Evolutionary conservation across 352 stramenopile species (phyloP).

Genomic region (Phytophthora crassamura): DNA sequence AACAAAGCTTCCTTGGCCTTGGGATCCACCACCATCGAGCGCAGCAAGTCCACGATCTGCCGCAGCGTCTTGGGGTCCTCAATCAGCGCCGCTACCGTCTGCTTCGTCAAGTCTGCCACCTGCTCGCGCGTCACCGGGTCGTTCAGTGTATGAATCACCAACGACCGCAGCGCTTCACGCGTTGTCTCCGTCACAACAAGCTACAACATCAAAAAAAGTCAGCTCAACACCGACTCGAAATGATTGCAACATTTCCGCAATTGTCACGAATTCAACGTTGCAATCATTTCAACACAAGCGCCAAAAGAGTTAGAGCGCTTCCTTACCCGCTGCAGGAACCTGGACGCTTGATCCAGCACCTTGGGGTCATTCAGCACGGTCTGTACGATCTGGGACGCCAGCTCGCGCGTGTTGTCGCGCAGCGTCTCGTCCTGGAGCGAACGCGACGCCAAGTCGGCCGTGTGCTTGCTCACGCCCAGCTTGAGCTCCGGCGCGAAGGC

Average conservation of each 20-base stretch:
- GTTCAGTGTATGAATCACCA: constrained; percentile 70
- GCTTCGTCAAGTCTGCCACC: constrained; percentile 57
- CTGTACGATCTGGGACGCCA: constrained; percentile 88
- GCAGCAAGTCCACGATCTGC: constrained; percentile 64
- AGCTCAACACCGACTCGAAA: constrained; percentile 7
- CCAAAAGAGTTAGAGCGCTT: neutral
- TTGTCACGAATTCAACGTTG: neutral
- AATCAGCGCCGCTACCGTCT: constrained; percentile 50
- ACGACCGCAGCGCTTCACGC: constrained; percentile 49
- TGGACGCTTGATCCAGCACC: constrained; percentile 79
- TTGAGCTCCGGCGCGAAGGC: constrained; percentile 83
- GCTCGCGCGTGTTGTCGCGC: constrained; percentile 68
- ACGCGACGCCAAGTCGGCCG: constrained; percentile 79
- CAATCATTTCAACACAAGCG: constrained; percentile 37
- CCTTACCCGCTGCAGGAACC: constrained; percentile 72
- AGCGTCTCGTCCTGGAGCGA: constrained; percentile 88
- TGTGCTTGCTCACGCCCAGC: constrained; percentile 82
- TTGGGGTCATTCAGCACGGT: constrained; percentile 88
- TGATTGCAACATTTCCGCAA: constrained; percentile 19
- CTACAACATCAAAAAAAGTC: constrained; percentile 40
- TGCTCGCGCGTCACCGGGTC: constrained; percentile 63
- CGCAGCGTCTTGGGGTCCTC: constrained; percentile 64
- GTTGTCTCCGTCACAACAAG: constrained; percentile 77
- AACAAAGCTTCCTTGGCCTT: constrained; percentile 56
- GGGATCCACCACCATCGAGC: constrained; percentile 55